Base-by-base conservation (phyloP, 306 rosid genomes). In the Dryas octopetala region DNA sequence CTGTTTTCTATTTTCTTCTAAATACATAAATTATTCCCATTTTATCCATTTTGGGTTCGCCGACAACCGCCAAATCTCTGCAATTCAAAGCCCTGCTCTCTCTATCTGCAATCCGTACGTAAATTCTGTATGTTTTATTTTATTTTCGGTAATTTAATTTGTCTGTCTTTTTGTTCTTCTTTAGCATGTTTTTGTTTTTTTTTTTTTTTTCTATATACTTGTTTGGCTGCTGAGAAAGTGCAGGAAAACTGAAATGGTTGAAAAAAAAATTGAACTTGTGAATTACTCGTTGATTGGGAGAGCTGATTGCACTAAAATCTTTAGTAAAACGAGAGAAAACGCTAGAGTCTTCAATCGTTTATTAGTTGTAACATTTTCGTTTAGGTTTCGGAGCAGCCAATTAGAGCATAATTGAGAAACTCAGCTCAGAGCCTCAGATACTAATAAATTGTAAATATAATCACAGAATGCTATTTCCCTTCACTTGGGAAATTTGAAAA, bases 41-140 rank as follows among this genome's bases (percentile, higher is more conserved):
- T 71, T 57, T 71, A 71, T 71, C 75, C 75, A 57, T 71, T 57
- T 44, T 17, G 52, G 54, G 54, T 57, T 71, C 75, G 75, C 75
- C 75, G 54, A 71, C 75, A 71, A 71, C 66, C 66, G 66, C 66
- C 75, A 71, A 71, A 71, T 49, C 23, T 71, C 75, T 57, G 75
- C 75, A 57, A 41, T 55, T 44, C 54, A 43, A 71, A 71, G 54
- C 54, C 32, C 44, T 4, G 19, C 54, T 38, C 54, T 4, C 41
- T 7, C 41, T 71, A 16, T 16, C 66, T 49, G 75, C 52, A 55
- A 53, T 44, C 75, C 54, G 26, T 23, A 43, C 65, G 26, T 23
- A 43, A 52, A 57, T 55, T 44, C 41, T 2, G 75, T 71, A 71
- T 71, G 75, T 19, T 32, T 57, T 7, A 44, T 61, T 43, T 53